Evolutionary conservation across 129 eudicot genomes (phyloP).

Genomic region (Ambrosia trifida): DNA sequence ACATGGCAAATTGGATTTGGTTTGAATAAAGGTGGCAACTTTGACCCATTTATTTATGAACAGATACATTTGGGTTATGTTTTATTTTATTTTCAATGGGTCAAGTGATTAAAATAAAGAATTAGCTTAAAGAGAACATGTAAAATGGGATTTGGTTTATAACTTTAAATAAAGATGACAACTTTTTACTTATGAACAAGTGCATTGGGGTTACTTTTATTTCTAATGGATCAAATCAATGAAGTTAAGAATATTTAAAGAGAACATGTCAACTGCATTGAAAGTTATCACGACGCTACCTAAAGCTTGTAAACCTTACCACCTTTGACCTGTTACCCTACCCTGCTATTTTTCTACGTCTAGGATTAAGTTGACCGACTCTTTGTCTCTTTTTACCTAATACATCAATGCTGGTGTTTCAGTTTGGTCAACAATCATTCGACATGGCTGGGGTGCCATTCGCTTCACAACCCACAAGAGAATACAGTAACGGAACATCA

Average conservation of each 20-base stretch:
- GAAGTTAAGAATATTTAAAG: no score
- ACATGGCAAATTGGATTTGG: neutral
- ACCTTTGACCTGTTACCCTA: neutral
- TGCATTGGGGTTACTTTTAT: no score
- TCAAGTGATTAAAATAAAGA: neutral
- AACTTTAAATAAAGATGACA: no score
- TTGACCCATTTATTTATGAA: neutral
- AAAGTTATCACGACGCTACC: neutral
- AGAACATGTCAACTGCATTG: neutral
- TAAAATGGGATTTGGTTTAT: no score
- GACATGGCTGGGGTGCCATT: conserved; percentile 62
- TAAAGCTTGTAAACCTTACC: neutral
- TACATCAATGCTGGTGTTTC: conserved; percentile 31
- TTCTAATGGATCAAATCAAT: no score
- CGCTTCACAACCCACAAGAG: conserved; percentile 74
- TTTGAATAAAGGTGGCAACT: neutral
- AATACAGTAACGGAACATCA: conserved; percentile 75
- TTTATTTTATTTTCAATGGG: neutral
- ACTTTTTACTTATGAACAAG: no score
- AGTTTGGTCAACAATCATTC: conserved; percentile 82
- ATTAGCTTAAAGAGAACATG: no score
- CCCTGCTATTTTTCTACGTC: no score
- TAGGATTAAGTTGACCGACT: neutral
- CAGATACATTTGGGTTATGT: neutral
- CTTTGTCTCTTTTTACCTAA: neutral